phyloP scores from a whole-genome alignment of 768 basidiomycete genomes.

The Lactarius pseudohatsudake region DNA sequence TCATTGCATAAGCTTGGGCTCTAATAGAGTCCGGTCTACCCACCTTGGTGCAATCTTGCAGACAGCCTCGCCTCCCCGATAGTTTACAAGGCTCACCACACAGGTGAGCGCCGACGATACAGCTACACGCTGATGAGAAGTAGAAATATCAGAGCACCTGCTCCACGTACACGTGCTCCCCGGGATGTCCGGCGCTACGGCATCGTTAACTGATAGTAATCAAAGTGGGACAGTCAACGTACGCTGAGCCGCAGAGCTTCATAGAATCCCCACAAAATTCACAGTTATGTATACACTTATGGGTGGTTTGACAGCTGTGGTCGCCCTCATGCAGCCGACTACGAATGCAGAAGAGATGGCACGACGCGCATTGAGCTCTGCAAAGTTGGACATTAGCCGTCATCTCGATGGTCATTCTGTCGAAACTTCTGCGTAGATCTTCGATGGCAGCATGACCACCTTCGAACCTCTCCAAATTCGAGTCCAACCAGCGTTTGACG shows the following conservation, averaged over 20 bases:
- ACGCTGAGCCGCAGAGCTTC: slow-evolving; percentile 49
- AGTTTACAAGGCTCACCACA: slow-evolving; percentile 55
- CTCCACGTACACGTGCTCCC: slow-evolving; percentile 50
- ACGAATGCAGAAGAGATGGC: slow-evolving; percentile 50
- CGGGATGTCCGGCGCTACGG: slow-evolving; percentile 56
- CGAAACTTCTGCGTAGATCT: slow-evolving; percentile 46
- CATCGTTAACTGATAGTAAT: background rate
- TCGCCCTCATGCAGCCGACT: slow-evolving; percentile 44
- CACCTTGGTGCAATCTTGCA: slow-evolving; percentile 54
- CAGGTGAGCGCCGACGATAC: slow-evolving; percentile 48
- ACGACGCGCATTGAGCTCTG: slow-evolving; percentile 45
- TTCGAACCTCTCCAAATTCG: slow-evolving; percentile 50
- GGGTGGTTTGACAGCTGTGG: slow-evolving; percentile 53
- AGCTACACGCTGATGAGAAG: slow-evolving; percentile 39
- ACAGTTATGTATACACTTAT: slow-evolving; percentile 47
- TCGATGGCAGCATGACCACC: slow-evolving; percentile 45
- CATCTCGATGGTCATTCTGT: slow-evolving; percentile 46
- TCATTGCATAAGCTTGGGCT: background rate
- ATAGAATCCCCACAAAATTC: slow-evolving; percentile 41
- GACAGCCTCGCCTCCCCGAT: slow-evolving; percentile 49
- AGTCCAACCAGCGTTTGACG: slow-evolving; percentile 52
- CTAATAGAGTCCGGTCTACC: too few relatives aligned
- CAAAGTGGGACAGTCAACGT: slow-evolving; percentile 30
- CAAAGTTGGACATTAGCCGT: slow-evolving; percentile 50
- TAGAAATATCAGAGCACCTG: too few relatives aligned